Evolutionary conservation across 108 stramenopile species (phyloP).

Genomic region (Cyclotella atomus): DNA sequence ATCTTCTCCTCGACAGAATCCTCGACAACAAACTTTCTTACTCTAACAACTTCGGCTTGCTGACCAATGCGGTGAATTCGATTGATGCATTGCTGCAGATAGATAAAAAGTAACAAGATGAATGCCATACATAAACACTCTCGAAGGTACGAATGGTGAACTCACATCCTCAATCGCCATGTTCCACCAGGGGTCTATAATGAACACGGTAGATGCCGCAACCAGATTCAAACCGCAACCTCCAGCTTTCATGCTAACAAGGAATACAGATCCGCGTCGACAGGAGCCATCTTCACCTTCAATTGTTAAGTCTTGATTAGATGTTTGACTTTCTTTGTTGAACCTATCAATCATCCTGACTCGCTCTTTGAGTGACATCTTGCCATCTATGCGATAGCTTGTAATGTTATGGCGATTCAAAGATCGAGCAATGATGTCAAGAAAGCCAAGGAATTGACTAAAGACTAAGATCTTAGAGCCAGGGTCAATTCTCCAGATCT

Average conservation of each 20-base stretch:
- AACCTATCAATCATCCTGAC: slow-evolving; percentile 70
- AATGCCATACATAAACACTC: too few relatives aligned
- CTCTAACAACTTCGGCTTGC: slow-evolving; percentile 65
- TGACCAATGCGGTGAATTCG: slow-evolving; percentile 91
- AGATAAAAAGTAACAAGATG: too few relatives aligned
- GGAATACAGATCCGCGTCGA: slow-evolving; percentile 67
- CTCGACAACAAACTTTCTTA: slow-evolving; percentile 80
- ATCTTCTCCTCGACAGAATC: slow-evolving; percentile 87
- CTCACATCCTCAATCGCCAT: slow-evolving; percentile 78
- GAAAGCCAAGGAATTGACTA: slow-evolving; percentile 84
- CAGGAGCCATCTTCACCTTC: not conserved
- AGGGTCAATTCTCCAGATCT: slow-evolving; percentile 71
- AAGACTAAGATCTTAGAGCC: slow-evolving; percentile 83
- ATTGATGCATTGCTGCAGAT: slow-evolving; percentile 48
- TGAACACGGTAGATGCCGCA: slow-evolving; percentile 75
- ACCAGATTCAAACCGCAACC: slow-evolving; percentile 84
- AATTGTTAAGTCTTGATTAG: not conserved
- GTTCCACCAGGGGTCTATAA: slow-evolving; percentile 92
- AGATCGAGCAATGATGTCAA: slow-evolving; percentile 64
- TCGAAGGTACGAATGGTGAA: too few relatives aligned
- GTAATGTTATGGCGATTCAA: slow-evolving; percentile 48
- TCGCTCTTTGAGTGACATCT: slow-evolving; percentile 72
- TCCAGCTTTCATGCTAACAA: slow-evolving; percentile 84
- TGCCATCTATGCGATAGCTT: slow-evolving; percentile 75
- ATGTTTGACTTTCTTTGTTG: slow-evolving; percentile 33